These are phyloP conservation scores for Cladophialophora immunda DNA, from an alignment of 2,329 filamentous ascomycete species.

Conservation along the genomic window DNA sequence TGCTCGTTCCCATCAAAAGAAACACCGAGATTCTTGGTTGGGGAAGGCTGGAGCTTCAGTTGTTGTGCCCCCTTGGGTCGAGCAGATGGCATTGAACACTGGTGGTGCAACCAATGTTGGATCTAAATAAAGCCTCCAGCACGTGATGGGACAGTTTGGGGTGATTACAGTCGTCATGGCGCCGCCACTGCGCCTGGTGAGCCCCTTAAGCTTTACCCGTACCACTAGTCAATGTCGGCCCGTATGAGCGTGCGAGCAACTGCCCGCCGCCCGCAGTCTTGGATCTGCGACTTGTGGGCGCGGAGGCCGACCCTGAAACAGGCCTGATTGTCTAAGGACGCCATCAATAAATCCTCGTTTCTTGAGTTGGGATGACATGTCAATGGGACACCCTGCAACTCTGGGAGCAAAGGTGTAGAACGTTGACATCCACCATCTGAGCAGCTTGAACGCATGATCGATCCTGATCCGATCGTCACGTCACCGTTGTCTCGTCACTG, in stretches of 20 bases:
- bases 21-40: not conserved
- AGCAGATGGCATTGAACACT: not conserved
- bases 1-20: not conserved
- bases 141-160: not conserved
- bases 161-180: not conserved
- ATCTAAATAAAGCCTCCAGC: not conserved
- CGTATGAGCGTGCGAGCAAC: not conserved
- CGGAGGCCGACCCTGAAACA: constrained; percentile 18
- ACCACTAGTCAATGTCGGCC: not conserved
- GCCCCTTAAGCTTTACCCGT: constrained; percentile 17
- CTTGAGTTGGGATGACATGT: constrained; percentile 5
- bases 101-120: not conserved
- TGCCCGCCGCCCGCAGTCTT: constrained; percentile 20
- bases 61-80: not conserved
- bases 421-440: not conserved
- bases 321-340: constrained; percentile 13
- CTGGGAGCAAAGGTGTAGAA: not conserved
- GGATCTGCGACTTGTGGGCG: constrained; percentile 11
- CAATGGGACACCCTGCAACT: not conserved
- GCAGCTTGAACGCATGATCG: not conserved
- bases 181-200: constrained; percentile 2
- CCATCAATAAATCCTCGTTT: not conserved
- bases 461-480: constrained; percentile 1
- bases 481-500: constrained; percentile 5
- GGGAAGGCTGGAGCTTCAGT: not conserved